phyloP scores from a whole-genome alignment of 2,329 filamentous ascomycete species.

The Cordyceps militaris region DNA sequence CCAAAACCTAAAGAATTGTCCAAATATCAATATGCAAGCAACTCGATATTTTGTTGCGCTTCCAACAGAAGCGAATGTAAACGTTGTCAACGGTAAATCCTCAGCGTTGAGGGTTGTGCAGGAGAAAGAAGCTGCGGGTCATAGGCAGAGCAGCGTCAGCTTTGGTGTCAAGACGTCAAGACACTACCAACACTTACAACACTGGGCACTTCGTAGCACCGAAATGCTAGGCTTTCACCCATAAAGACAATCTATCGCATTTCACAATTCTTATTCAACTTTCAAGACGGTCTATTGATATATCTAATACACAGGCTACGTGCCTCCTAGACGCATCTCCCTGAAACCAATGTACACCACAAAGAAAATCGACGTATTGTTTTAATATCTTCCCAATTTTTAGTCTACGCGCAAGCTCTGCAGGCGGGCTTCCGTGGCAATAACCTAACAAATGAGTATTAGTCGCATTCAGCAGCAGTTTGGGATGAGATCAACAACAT shows the following conservation, averaged over 20 bases:
- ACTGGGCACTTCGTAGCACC: too few species aligned
- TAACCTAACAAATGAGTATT: constrained; percentile 53
- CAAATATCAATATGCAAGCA: background rate
- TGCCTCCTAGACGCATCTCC: constrained; percentile 22
- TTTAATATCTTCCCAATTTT: constrained; percentile 21
- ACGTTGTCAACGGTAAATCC: background rate
- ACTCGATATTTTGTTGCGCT: background rate
- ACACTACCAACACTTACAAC: too few species aligned
- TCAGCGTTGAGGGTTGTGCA: background rate
- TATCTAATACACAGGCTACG: constrained; percentile 27
- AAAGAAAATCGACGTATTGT: constrained; percentile 25
- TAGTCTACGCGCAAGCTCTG: constrained; percentile 82
- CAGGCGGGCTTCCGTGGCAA: constrained; percentile 81
- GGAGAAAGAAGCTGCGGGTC: background rate
- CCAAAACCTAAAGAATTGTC: too few species aligned
- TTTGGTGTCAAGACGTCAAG: background rate
- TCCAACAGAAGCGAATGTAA: background rate
- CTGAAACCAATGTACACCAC: constrained; percentile 28
- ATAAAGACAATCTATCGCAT: background rate
- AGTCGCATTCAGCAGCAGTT: constrained; percentile 16
- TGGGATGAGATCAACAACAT: constrained; percentile 33
- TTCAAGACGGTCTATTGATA: constrained; percentile 24
- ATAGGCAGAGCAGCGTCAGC: background rate
- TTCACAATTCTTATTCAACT: background rate
- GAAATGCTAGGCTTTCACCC: too few species aligned